Percentiles rank a stretch among this genome's conserved stretches.
Conservation (phyloP, 2,329 filamentous ascomycete species). For the Aspergillus quadricinctus region DNA sequence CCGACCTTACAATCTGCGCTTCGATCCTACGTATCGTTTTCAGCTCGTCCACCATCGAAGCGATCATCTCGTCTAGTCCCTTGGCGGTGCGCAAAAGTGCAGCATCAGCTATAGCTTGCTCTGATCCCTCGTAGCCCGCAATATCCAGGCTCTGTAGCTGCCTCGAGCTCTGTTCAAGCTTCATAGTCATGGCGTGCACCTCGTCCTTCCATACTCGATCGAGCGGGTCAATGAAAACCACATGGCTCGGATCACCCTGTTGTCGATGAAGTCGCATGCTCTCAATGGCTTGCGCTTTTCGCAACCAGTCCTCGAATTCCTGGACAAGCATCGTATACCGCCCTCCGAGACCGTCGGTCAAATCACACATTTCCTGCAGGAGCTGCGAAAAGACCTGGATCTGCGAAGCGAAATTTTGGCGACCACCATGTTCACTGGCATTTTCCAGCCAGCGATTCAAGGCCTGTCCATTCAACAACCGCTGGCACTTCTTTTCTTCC, state of each 20-base stretch:
- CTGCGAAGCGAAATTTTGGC: constrained; percentile 31
- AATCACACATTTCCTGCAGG: constrained; percentile 34
- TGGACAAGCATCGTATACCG: constrained; percentile 27
- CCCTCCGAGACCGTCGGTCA: constrained; percentile 23
- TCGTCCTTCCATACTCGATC: constrained; percentile 32
- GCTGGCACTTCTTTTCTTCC: constrained; percentile 31
- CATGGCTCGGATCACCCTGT: constrained; percentile 7
- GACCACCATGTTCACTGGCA: constrained; percentile 21
- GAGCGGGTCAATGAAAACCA: constrained; percentile 34
- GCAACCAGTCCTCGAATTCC: constrained; percentile 36
- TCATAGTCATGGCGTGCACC: constrained; percentile 23
- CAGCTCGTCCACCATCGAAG: constrained; percentile 36
- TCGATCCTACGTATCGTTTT: constrained; percentile 34
- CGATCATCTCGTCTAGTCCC: constrained; percentile 26
- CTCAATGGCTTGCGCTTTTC: constrained; percentile 24
- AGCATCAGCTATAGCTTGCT: constrained; percentile 21
- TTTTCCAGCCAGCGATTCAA: constrained; percentile 32
- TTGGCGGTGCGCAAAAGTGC: constrained; percentile 28
- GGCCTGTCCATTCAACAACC: constrained; percentile 32
- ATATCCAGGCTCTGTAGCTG: constrained; percentile 37
- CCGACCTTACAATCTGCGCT: constrained; percentile 28
- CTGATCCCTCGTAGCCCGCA: constrained; percentile 23
- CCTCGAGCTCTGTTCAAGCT: constrained; percentile 32
- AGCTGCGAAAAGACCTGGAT: constrained; percentile 37
- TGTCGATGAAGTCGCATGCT: constrained; percentile 11